Evolutionary conservation across 768 basidiomycete species (phyloP).

Genomic region (Lentinula boryana): DNA sequence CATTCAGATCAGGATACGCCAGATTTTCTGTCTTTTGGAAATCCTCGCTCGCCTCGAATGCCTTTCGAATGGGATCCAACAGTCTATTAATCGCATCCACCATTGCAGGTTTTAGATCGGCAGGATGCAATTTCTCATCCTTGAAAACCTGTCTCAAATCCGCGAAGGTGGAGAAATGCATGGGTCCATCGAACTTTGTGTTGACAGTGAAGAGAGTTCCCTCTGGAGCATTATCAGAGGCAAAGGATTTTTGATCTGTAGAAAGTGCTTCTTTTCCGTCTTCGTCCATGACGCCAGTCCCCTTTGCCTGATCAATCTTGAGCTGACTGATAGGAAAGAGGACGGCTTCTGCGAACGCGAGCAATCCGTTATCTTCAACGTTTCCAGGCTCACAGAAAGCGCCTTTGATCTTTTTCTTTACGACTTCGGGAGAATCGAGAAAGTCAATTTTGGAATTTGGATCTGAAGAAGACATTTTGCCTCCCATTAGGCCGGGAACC

Average conservation of each 20-base stretch:
- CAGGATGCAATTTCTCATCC: constrained; percentile 76
- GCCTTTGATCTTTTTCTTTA: constrained; percentile 84
- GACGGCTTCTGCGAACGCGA: constrained; percentile 83
- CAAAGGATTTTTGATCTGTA: constrained; percentile 59
- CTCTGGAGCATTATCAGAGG: constrained; percentile 61
- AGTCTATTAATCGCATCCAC: constrained; percentile 67
- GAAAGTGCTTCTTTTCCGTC: constrained; percentile 22
- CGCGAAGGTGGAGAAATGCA: constrained; percentile 66
- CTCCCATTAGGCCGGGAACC: constrained; percentile 91
- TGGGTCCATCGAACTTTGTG: constrained; percentile 75
- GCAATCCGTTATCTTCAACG: constrained; percentile 79
- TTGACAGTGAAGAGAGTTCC: constrained; percentile 79
- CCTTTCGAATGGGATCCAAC: constrained; percentile 73
- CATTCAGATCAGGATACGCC: constrained; percentile 81
- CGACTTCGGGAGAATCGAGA: constrained; percentile 76
- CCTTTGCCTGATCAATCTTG: constrained; percentile 51
- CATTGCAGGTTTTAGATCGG: constrained; percentile 81
- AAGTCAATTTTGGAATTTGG: constrained; percentile 98
- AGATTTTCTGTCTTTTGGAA: constrained; percentile 72
- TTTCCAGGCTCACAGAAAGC: constrained; percentile 97
- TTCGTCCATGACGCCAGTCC: constrained; percentile 35
- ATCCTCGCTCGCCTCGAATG: constrained; percentile 71
- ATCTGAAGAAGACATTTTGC: constrained; percentile 98
- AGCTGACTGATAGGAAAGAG: constrained; percentile 82
- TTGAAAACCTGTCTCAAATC: constrained; percentile 71